A percentile compares a stretch with the other conserved stretches of the same genome.
Evolutionary conservation across 1,284 basidiomycete genomes (phyloP).

Genomic region (Lentinula novae-zelandiae): DNA sequence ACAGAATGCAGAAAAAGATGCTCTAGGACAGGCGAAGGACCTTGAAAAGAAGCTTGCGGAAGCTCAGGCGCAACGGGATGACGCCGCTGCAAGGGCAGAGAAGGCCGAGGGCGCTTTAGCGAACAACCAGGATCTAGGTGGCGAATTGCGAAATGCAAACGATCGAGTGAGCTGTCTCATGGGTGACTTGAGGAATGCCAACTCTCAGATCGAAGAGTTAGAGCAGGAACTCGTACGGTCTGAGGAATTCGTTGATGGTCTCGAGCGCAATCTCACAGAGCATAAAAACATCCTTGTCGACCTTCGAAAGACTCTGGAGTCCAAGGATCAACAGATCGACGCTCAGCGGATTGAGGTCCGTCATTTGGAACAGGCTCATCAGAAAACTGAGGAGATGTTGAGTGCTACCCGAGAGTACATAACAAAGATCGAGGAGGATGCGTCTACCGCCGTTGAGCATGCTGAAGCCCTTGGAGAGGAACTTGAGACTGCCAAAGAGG

Average conservation of each 20-base stretch:
- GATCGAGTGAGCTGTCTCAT: constrained; percentile 50
- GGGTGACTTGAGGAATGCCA: constrained; percentile 54
- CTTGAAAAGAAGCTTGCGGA: constrained; percentile 41
- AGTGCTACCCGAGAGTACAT: constrained; percentile 43
- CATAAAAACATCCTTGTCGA: constrained; percentile 40
- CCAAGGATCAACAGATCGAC: constrained; percentile 34
- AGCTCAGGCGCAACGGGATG: constrained; percentile 47
- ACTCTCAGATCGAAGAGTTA: constrained; percentile 49
- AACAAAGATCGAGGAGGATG: constrained; percentile 54
- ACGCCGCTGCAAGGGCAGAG: constrained; percentile 51
- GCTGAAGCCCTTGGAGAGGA: constrained; percentile 52
- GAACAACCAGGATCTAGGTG: constrained; percentile 59
- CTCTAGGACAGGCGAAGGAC: constrained; percentile 38
- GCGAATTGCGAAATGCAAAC: constrained; percentile 61
- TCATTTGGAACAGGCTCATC: constrained; percentile 27
- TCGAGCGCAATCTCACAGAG: constrained; percentile 51
- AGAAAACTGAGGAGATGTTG: constrained; percentile 35
- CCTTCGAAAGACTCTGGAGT: constrained; percentile 36
- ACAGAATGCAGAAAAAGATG: constrained; percentile 35
- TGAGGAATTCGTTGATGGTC: constrained; percentile 44
- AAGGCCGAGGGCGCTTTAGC: constrained; percentile 60
- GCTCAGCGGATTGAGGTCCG: constrained; percentile 25
- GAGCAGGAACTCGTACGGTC: constrained; percentile 50
- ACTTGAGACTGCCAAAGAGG: constrained; percentile 41
- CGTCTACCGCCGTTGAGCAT: constrained; percentile 39